Evolutionary conservation across 306 rosid genomes (phyloP).

Genomic region (Vigna angularis): DNA sequence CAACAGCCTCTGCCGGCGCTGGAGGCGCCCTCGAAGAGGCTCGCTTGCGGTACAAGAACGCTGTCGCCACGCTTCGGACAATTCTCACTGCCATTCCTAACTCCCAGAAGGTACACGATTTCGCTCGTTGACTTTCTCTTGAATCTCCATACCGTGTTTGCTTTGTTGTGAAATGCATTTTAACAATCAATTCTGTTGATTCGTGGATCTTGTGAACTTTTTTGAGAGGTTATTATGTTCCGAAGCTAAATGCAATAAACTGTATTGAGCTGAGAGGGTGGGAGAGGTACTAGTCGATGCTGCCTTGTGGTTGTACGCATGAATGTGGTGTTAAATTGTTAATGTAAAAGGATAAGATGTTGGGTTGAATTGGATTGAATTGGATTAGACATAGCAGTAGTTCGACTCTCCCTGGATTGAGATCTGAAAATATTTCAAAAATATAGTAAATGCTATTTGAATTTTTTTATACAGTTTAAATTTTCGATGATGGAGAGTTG

Average conservation of each 20-base stretch:
- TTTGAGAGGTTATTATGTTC: neutral
- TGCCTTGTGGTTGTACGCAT: neutral
- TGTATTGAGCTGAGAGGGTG: neutral
- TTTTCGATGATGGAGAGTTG: no score
- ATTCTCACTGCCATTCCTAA: constrained; percentile 76
- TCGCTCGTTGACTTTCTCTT: neutral
- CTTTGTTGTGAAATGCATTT: neutral
- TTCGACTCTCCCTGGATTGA: neutral
- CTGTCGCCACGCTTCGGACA: constrained; percentile 74
- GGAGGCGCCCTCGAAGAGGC: constrained; percentile 88
- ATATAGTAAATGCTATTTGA: neutral
- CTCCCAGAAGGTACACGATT: constrained; percentile 68
- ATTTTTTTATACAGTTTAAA: no score
- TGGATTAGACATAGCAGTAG: neutral
- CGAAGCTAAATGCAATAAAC: neutral
- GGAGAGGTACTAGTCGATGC: neutral
- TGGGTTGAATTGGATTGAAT: neutral
- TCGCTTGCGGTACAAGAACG: constrained; percentile 73
- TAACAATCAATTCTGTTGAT: neutral
- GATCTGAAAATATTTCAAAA: neutral
- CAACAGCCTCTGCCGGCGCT: constrained; percentile 51
- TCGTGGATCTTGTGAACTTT: constrained; percentile 17
- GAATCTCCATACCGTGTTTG: neutral
- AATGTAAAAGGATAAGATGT: neutral
- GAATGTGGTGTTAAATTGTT: neutral